Conservation (phyloP, 2,329 filamentous ascomycete species). For the Fusarium multiceps region DNA sequence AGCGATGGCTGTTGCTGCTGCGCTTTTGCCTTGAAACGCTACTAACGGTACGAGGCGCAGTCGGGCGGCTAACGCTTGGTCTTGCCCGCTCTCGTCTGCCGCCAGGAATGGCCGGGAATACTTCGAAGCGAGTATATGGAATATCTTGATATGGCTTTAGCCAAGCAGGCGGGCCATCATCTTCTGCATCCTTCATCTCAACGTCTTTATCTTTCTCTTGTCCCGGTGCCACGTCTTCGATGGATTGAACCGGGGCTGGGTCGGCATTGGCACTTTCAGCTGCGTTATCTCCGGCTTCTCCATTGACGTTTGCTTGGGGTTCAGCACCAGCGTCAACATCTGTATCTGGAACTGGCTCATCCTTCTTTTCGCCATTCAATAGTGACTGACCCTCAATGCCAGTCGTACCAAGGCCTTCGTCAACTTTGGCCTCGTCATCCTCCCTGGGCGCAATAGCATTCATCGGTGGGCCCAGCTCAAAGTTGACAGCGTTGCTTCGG, state of each 20-base stretch:
- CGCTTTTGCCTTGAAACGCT: constrained; percentile 55
- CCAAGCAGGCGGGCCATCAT: constrained; percentile 56
- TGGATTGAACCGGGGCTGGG: constrained; percentile 46
- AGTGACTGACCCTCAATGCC: constrained; percentile 33
- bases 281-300: constrained; percentile 18
- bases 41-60: constrained; percentile 51
- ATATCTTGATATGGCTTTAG: constrained; percentile 65
- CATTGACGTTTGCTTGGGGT: background rate
- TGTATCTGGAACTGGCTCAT: constrained; percentile 8
- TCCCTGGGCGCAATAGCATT: constrained; percentile 90
- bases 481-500: constrained; percentile 81
- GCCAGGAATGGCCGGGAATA: constrained; percentile 74
- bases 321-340: background rate
- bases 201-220: constrained; percentile 51
- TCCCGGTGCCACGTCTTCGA: constrained; percentile 46
- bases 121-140: constrained; percentile 77
- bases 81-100: constrained; percentile 62
- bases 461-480: constrained; percentile 82
- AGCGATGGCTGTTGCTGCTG: constrained; percentile 46
- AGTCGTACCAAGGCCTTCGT: constrained; percentile 47
- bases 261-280: constrained; percentile 42
- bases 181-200: constrained; percentile 44
- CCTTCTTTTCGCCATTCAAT: constrained; percentile 42
- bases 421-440: constrained; percentile 67
- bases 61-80: constrained; percentile 54